phyloP scores from a whole-genome alignment of 257 asterid species.

The Salvia rosmarinus region DNA sequence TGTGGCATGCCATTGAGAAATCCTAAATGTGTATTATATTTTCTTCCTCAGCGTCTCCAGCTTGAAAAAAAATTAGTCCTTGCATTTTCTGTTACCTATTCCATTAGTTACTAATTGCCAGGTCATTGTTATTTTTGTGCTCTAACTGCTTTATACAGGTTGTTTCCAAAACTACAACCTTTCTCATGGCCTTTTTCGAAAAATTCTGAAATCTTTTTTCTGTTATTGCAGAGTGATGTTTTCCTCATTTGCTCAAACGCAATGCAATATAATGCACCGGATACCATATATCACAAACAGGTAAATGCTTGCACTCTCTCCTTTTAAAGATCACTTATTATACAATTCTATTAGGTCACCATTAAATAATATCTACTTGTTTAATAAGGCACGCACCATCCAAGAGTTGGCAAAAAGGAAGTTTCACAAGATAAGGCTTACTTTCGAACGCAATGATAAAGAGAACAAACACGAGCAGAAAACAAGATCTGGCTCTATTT shows the following conservation, averaged over 20 bases:
- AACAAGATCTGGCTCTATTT: slow-evolving; percentile 44
- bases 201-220: neutral
- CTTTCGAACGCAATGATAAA: slow-evolving; percentile 52
- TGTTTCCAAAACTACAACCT: neutral
- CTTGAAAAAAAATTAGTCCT: neutral
- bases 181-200: neutral
- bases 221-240: slow-evolving; percentile 74
- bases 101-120: neutral
- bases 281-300: slow-evolving; percentile 88
- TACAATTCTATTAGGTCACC: neutral
- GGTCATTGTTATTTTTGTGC: neutral
- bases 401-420: slow-evolving; percentile 89
- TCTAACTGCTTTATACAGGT: neutral
- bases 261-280: slow-evolving; percentile 92
- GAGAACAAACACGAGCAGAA: slow-evolving; percentile 71
- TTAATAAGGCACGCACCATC: slow-evolving; percentile 77
- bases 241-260: slow-evolving; percentile 91
- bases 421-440: slow-evolving; percentile 62
- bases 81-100: slow-evolving; percentile 7
- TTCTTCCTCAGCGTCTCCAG: neutral
- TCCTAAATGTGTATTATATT: neutral
- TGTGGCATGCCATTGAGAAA: neutral
- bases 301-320: slow-evolving; percentile 41
- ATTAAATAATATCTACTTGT: slow-evolving; percentile 27
- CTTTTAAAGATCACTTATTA: neutral